phyloP scores from a whole-genome alignment of 371 early-diverging fungal species.

The Chytridium lagenaria region DNA sequence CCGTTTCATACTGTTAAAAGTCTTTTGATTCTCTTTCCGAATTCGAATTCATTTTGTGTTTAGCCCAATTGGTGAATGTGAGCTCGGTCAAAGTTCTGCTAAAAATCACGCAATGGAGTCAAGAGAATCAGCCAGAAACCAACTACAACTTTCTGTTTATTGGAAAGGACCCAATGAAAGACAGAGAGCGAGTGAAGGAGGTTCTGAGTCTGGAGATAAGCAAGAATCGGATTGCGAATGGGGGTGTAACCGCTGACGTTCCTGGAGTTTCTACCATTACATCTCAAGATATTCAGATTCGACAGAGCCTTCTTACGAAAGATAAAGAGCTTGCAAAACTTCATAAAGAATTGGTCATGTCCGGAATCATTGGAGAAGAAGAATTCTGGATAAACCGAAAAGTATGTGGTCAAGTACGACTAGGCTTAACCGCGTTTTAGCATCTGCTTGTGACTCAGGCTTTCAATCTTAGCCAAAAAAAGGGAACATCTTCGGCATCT shows the following conservation, averaged over 20 bases:
- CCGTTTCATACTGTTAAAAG: slow-evolving; percentile 13
- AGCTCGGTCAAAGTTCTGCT: slow-evolving; percentile 44
- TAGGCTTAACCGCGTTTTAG: slow-evolving; percentile 32
- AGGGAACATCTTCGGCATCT: slow-evolving; percentile 84
- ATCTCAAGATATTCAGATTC: slow-evolving; percentile 60
- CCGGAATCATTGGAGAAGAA: slow-evolving; percentile 79
- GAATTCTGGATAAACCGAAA: slow-evolving; percentile 90
- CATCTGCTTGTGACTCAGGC: slow-evolving; percentile 76
- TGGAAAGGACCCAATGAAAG: slow-evolving; percentile 58
- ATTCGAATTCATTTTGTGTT: background rate
- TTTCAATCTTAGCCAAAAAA: slow-evolving; percentile 72
- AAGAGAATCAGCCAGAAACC: slow-evolving; percentile 28
- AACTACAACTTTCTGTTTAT: slow-evolving; percentile 57
- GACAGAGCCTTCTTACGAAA: slow-evolving; percentile 68
- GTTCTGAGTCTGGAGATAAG: slow-evolving; percentile 58
- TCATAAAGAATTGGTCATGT: slow-evolving; percentile 81
- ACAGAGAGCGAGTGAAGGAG: slow-evolving; percentile 65
- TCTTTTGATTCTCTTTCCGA: background rate
- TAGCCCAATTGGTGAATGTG: slow-evolving; percentile 12
- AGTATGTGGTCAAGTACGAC: slow-evolving; percentile 48
- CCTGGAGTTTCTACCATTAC: slow-evolving; percentile 38
- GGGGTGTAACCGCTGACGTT: slow-evolving; percentile 35
- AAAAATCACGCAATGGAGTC: slow-evolving; percentile 43
- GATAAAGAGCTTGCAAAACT: slow-evolving; percentile 73
- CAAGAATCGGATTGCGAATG: slow-evolving; percentile 31